These are phyloP conservation scores for Aureobasidium sp. DNA, from an alignment of 2,329 filamentous ascomycete species.

Conservation along the genomic window DNA sequence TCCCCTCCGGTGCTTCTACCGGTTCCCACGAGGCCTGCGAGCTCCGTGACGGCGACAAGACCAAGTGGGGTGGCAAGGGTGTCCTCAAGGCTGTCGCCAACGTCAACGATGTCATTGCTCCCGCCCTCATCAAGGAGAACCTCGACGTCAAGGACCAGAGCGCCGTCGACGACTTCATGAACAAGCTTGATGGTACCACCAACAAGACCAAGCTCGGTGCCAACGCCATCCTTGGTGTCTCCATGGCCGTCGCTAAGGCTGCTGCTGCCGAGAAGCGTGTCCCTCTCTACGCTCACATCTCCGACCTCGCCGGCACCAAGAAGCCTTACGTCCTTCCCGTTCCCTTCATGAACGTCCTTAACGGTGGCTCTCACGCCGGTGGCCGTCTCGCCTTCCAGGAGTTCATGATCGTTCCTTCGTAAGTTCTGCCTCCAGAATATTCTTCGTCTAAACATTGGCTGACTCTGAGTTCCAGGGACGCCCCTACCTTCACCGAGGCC, in stretches of 20 bases:
- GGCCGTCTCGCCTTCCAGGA: conserved; percentile 66
- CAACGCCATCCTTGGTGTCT: conserved; percentile 55
- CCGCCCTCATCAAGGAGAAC: conserved; percentile 47
- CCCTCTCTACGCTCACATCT: conserved; percentile 53
- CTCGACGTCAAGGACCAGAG: conserved; percentile 50
- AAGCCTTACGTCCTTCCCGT: conserved; percentile 51
- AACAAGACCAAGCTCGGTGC: conserved; percentile 55
- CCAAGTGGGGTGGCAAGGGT: conserved; percentile 49
- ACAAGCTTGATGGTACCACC: conserved; percentile 49
- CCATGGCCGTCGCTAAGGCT: conserved; percentile 53
- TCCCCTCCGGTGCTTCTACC: conserved; percentile 92
- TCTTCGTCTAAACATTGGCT: conserved; percentile 14
- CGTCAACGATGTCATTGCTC: conserved; percentile 49
- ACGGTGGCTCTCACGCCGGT: conserved; percentile 86
- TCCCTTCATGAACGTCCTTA: conserved; percentile 54
- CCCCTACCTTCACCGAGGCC: conserved; percentile 88
- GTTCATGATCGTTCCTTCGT: conserved; percentile 49
- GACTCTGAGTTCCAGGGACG: conserved; percentile 48
- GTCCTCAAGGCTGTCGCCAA: conserved; percentile 51
- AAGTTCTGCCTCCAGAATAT: conserved; percentile 19
- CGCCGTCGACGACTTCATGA: conserved; percentile 48
- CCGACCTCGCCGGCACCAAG: conserved; percentile 46
- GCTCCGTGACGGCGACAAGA: conserved; percentile 42
- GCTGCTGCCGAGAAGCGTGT: conserved; percentile 50
- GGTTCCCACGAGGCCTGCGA: conserved; percentile 51